Conservation (phyloP, 106 monocot species). For the Xerophyta viscosa region DNA sequence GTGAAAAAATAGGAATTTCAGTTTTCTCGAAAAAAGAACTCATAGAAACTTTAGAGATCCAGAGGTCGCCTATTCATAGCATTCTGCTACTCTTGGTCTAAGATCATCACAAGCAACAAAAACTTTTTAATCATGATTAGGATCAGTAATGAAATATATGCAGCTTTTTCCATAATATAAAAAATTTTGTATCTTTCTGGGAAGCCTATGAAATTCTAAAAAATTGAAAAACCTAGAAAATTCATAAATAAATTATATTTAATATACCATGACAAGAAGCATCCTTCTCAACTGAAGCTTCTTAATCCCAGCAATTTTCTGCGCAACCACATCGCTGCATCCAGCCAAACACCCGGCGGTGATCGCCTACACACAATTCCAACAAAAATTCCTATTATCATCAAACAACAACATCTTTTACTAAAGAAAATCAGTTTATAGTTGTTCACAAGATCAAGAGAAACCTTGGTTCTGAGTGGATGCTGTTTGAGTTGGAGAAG, state of each 20-base stretch:
- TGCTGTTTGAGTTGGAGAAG: slow-evolving; percentile 48
- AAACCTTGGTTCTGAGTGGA: slow-evolving; percentile 67
- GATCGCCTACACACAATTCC: slow-evolving; percentile 44
- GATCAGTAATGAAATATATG: too few species aligned
- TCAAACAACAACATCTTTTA: not conserved
- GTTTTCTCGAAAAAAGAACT: too few species aligned
- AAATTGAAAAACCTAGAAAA: not conserved
- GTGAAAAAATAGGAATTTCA: too few species aligned
- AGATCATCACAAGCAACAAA: too few species aligned
- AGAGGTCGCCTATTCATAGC: too few species aligned
- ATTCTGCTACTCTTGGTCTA: too few species aligned
- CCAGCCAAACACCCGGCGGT: slow-evolving; percentile 86
- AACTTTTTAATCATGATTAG: too few species aligned
- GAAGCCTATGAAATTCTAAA: not conserved
- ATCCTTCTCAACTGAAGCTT: slow-evolving; percentile 77
- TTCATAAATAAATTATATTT: not conserved
- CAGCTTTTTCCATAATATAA: too few species aligned
- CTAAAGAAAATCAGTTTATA: not conserved
- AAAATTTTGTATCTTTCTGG: not conserved
- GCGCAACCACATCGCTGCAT: slow-evolving; percentile 78
- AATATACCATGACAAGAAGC: slow-evolving; percentile 71
- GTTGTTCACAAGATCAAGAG: not conserved
- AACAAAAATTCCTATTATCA: too few species aligned
- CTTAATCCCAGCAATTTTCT: slow-evolving; percentile 79
- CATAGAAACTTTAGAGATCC: too few species aligned